phyloP scores from a whole-genome alignment of 140 eudicot genomes.

The Stevia rebaudiana region DNA sequence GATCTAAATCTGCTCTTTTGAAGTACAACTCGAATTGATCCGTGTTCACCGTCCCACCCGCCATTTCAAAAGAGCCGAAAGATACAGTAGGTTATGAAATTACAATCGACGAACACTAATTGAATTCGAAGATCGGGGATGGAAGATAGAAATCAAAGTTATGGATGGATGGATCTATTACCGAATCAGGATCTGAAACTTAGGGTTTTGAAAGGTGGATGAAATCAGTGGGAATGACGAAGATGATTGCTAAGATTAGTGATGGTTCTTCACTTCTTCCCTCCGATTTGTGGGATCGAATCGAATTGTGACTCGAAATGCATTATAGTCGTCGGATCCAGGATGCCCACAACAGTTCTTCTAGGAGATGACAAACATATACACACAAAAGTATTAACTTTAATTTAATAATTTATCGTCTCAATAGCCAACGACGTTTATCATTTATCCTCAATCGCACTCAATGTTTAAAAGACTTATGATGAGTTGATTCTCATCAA shows the following conservation, averaged over 20 bases:
- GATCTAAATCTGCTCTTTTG: conserved; percentile 80
- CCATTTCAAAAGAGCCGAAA: conserved; percentile 31
- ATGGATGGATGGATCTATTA: conserved; percentile 15
- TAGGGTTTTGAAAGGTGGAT: conserved; percentile 14
- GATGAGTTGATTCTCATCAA: too few species aligned
- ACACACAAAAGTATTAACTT: background rate
- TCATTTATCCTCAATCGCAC: too few species aligned
- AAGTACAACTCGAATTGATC: conserved; percentile 79
- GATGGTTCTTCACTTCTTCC: background rate
- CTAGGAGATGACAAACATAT: background rate
- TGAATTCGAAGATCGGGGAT: conserved; percentile 22
- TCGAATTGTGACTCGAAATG: conserved; percentile 20
- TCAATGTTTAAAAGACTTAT: too few species aligned
- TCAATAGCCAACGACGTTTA: too few species aligned
- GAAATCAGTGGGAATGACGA: conserved; percentile 7
- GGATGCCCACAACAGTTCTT: conserved; percentile 15
- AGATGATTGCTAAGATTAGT: conserved; percentile 13
- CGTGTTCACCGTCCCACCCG: conserved; percentile 39
- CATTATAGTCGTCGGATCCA: conserved; percentile 22
- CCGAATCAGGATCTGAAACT: conserved; percentile 26
- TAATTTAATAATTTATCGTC: background rate
- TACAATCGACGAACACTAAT: conserved; percentile 25
- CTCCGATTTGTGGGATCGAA: conserved; percentile 13
- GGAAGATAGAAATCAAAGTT: conserved; percentile 1
- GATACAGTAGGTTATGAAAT: conserved; percentile 3